phyloP scores from a whole-genome alignment of 73 alveolate genomes.

The Loxodes magnus region DNA sequence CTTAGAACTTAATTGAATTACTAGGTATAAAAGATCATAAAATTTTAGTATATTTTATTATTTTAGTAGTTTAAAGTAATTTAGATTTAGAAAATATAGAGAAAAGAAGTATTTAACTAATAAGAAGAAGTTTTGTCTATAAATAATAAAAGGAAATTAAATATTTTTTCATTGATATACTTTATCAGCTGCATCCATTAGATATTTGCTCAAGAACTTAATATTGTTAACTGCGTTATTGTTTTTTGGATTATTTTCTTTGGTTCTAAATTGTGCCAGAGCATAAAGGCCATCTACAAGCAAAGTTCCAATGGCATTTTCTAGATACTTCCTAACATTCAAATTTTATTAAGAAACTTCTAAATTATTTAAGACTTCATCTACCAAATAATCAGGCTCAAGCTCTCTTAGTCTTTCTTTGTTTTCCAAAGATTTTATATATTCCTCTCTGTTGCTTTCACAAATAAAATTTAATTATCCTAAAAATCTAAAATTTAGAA shows the following conservation, averaged over 20 bases:
- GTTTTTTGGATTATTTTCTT: background rate
- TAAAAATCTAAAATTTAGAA: background rate
- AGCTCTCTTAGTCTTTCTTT: background rate
- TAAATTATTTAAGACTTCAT: slow-evolving; percentile 1
- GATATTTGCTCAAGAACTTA: background rate
- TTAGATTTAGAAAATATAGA: no score
- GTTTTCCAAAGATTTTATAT: background rate
- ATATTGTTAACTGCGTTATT: slow-evolving; percentile 10
- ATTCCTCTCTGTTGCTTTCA: slow-evolving; percentile 4
- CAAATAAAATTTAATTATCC: background rate
- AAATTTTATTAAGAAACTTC: slow-evolving; percentile 4
- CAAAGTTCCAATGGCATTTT: slow-evolving; percentile 8
- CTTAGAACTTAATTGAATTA: no score
- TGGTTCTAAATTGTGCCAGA: background rate
- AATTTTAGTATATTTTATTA: no score
- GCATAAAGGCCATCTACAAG: background rate
- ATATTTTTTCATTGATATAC: no score
- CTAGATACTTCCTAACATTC: slow-evolving; percentile 5
- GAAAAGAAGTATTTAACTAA: no score
- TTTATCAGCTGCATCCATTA: no score
- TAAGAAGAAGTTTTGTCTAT: no score
- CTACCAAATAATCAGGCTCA: slow-evolving; percentile 7
- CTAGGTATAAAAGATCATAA: no score
- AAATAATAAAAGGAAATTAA: no score
- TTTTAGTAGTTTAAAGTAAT: no score